phyloP scores from a whole-genome alignment of 164 flowering plant genomes.

The Vitis riparia region DNA sequence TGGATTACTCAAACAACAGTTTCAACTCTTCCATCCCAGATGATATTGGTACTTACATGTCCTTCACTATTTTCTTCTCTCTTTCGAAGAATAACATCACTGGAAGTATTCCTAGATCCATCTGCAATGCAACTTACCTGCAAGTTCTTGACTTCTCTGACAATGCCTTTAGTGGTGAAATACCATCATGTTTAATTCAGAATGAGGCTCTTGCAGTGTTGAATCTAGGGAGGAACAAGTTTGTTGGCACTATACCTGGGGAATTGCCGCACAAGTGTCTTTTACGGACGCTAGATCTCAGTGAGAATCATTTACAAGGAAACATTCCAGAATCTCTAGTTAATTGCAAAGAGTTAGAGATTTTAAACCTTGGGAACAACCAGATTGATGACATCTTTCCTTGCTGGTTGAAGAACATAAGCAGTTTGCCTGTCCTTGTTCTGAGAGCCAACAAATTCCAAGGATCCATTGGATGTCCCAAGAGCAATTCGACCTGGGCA shows the following conservation, averaged over 20 bases:
- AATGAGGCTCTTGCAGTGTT: conserved; percentile 9
- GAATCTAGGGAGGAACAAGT: conserved; percentile 12
- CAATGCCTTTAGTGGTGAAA: conserved; percentile 9
- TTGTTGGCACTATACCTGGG: conserved; percentile 8
- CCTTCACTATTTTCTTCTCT: conserved; percentile 2
- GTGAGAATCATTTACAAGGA: conserved; percentile 13
- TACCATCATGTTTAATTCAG: conserved; percentile 12
- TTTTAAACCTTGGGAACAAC: conserved; percentile 20
- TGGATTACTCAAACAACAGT: no score
- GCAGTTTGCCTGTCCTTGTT: no score
- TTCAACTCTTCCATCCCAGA: neutral
- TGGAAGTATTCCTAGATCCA: conserved; percentile 19
- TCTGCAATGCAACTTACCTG: conserved; percentile 10
- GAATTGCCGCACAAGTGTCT: neutral
- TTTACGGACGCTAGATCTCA: conserved; percentile 16
- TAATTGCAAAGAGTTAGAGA: conserved; percentile 15
- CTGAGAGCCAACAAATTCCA: no score
- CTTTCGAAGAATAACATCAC: conserved; percentile 4
- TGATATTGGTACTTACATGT: neutral
- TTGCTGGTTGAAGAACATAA: conserved; percentile 14
- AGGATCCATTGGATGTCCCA: no score
- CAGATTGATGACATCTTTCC: conserved; percentile 19
- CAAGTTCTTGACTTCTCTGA: conserved; percentile 19
- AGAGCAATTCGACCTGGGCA: no score
- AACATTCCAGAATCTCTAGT: conserved; percentile 13